Evolutionary conservation across 225 moss, liverwort and hornwort species (phyloP), one percentile per base, ranked within the genome.

Genomic region (Lunularia cruciata): DNA sequence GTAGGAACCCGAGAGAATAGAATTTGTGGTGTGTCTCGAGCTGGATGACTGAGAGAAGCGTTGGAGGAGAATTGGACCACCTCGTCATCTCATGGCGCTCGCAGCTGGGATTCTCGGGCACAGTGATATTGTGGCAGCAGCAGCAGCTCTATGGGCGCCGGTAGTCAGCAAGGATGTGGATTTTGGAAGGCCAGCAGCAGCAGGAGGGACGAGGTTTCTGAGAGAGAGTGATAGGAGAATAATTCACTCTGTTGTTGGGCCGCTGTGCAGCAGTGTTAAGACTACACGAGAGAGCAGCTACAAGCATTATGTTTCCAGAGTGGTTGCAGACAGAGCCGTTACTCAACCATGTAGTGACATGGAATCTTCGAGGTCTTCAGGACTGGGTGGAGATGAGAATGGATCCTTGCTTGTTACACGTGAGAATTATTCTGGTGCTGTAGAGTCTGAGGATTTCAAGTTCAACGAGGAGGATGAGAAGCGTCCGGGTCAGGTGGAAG

Each of bases 341-440:
- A 47, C 33, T 20, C 47, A 65, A n/a, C 47, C 48, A 0, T 48
- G 12, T 16, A 34, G n/a, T 5, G 65, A 65, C 11, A 31, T n/a
- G 18, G 47, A 65, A 47, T 48, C 33, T 3, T 37, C 40, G 25
- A 20, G 22, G 27, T 39, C 15, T 10, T 42, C 38, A 4, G 37
- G 37, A 23, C 22, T 22, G 0, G 61, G 37, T 1, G 65, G 31
- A 18, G 47, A 65, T 33, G 31, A 33, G 9, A 30, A 32, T 31
- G 16, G 31, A 19, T 10, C n/a, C n/a, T 19, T 65, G 0, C 10
- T 65, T 12, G 31, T 65, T 47, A 1, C 31, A 30, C 65, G 65
- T 48, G 65, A 65, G 65, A n/a, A 65, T 65, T 34, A 47, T 11
- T 65, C 65, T 12, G 65, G 65, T 65, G 65, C 65, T 10, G 46